Percentiles rank a stretch among this genome's conserved stretches.
phyloP scores from a whole-genome alignment of 768 basidiomycete genomes.

The Crassisporium funariophilum region DNA sequence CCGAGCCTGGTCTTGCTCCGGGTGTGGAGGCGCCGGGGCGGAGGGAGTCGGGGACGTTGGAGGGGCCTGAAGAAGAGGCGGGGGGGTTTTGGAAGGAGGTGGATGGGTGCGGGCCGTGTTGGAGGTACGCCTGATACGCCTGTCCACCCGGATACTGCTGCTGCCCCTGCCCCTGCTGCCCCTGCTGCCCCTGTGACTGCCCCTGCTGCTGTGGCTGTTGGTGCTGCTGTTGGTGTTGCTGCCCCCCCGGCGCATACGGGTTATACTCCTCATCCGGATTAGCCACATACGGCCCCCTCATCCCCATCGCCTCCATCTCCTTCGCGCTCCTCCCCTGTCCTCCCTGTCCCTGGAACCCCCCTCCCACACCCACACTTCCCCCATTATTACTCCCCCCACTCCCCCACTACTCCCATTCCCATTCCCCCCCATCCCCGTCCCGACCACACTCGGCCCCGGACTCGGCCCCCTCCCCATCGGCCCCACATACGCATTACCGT shows the following conservation, averaged over 20 bases:
- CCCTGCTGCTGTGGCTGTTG: neutral
- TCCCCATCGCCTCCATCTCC: constrained; percentile 28
- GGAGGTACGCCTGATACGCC: constrained; percentile 14
- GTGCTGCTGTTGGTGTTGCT: neutral
- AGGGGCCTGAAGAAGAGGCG: neutral
- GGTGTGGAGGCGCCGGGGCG: neutral
- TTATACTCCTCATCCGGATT: constrained; percentile 17
- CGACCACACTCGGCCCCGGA: constrained; percentile 14
- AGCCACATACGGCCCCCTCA: constrained; percentile 10
- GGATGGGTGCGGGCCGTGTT: constrained; percentile 13
- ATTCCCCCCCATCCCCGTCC: neutral
- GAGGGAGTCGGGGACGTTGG: neutral
- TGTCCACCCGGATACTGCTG: constrained; percentile 1
- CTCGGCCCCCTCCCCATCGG: constrained; percentile 21
- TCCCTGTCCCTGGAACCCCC: constrained; percentile 5
- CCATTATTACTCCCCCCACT: constrained; percentile 17
- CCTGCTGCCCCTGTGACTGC: too few relatives aligned
- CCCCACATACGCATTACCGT: too few relatives aligned
- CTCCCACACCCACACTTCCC: constrained; percentile 5
- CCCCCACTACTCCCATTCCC: constrained; percentile 15
- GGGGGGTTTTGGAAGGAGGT: neutral
- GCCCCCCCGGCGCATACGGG: neutral
- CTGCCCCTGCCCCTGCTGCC: neutral
- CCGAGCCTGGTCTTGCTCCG: constrained; percentile 10
- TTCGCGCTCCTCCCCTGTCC: constrained; percentile 24